These are phyloP conservation scores for Botryotinia calthae DNA, from an alignment of 2,329 filamentous ascomycete genomes.

Conservation along the genomic window DNA sequence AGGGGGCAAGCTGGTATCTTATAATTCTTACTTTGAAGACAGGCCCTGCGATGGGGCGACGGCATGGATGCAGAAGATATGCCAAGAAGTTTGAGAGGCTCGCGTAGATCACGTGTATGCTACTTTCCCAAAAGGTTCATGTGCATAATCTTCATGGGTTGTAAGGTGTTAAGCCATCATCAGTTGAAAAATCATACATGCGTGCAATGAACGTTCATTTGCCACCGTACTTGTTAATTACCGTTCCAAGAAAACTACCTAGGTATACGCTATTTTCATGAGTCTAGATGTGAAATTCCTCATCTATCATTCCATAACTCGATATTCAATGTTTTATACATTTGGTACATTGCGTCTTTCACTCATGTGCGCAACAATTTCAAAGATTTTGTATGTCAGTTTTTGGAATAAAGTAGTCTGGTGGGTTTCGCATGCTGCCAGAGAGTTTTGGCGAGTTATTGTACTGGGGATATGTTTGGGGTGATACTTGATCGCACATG, in stretches of 20 bases:
- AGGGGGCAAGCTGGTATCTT: background rate
- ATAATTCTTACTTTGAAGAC: background rate
- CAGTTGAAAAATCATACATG: background rate
- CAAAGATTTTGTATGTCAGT: background rate
- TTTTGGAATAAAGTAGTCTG: background rate
- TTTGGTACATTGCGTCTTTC: background rate
- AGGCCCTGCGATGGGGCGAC: background rate
- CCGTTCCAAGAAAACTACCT: background rate
- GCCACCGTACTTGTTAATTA: too few species aligned
- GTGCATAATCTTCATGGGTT: background rate
- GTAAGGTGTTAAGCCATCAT: too few species aligned
- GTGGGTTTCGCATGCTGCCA: background rate
- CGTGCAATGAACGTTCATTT: background rate
- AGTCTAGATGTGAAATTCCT: background rate
- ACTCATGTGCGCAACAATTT: background rate
- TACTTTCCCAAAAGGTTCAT: background rate
- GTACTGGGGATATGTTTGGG: background rate
- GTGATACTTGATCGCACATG: background rate
- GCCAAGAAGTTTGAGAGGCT: background rate
- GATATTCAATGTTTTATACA: background rate
- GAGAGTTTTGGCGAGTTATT: too few species aligned
- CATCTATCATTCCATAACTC: background rate
- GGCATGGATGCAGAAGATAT: background rate
- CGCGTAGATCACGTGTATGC: background rate
- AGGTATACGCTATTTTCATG: background rate